Evolutionary conservation across 352 stramenopile genomes (phyloP), one percentile per base, ranked within the genome.

Genomic region (Globisporangium irregulare): DNA sequence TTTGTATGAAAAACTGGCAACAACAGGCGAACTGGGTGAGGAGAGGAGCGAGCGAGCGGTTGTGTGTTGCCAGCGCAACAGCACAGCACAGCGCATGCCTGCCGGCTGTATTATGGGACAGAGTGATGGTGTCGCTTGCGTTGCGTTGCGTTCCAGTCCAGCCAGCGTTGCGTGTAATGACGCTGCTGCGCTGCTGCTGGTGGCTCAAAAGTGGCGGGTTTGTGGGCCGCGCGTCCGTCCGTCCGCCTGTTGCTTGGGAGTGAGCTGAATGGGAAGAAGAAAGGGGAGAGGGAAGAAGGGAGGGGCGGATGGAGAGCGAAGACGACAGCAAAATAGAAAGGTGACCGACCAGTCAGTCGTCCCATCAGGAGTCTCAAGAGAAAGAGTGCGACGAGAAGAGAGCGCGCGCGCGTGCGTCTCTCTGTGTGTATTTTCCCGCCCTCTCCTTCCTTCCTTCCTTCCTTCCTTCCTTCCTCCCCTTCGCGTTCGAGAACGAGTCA

Each of bases 401-500:
- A 32, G 25, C 8, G 46, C 24, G 43, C 36, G 25, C 20, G 59
- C 25, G 27, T 22, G 43, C 46, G 43, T 32, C 24, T 34, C 25
- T 59, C 25, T 32, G 27, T 36, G 51, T 51, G 60, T 66, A 46
- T 66, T 66, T 66, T 66, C 61, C 61, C 61, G 48, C 27, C 27
- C 27, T 32, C 27, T 32, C 27, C 27, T 32, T 32, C 2, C 27
- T 32, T 32, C 27, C 27, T 32, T 32, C 2, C 27, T 32, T 32
- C 27, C 27, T 32, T 32, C 27, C 2, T 3, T 32, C 2, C 27
- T 32, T 32, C 27, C 27, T 32, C 3, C 27, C 51, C 14, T 29
- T 55, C 24, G 12, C 54, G n/a, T 46, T 25, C 34, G 55, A 46
- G 55, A 60, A 60, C 55, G 55, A 60, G 55, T 59, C 25, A 14